phyloP scores from a whole-genome alignment of 148 eudicot species.

The Tetragonia tetragonoides region DNA sequence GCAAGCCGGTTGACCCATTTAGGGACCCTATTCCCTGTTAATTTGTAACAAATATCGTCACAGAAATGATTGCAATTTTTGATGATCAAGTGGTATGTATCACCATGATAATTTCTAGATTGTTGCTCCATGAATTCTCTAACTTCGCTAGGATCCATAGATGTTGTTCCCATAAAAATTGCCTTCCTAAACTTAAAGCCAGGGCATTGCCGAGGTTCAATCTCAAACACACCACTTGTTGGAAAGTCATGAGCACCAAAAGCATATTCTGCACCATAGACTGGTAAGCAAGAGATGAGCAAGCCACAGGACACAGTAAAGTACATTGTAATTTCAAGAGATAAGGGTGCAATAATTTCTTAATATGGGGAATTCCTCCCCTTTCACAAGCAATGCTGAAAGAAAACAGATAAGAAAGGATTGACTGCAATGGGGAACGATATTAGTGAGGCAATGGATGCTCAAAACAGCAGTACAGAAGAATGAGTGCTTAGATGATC shows the following conservation, averaged over 20 bases:
- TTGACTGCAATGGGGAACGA: background rate
- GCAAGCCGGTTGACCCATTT: conserved; percentile 96
- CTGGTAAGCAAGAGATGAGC: conserved; percentile 32
- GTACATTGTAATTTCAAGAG: background rate
- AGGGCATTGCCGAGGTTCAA: conserved; percentile 88
- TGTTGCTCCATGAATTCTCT: conserved; percentile 72
- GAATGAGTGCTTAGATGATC: background rate
- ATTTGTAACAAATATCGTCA: conserved; percentile 61
- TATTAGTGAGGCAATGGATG: background rate
- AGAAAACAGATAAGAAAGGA: background rate
- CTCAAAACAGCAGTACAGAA: background rate
- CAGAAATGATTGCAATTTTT: conserved; percentile 94
- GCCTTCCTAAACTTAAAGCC: conserved; percentile 85
- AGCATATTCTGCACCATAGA: conserved; percentile 82
- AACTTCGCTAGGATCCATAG: conserved; percentile 49
- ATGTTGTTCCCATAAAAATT: conserved; percentile 71
- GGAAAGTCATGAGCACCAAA: conserved; percentile 91
- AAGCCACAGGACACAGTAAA: background rate
- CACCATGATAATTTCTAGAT: conserved; percentile 61
- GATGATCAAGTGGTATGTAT: conserved; percentile 66
- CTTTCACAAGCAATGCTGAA: background rate
- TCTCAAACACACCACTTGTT: conserved; percentile 85
- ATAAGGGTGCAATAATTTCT: background rate
- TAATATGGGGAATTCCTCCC: background rate
- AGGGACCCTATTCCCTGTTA: conserved; percentile 75